Conservation (phyloP, 1,284 basidiomycete genomes). For the Xerocomus amazonicus region DNA sequence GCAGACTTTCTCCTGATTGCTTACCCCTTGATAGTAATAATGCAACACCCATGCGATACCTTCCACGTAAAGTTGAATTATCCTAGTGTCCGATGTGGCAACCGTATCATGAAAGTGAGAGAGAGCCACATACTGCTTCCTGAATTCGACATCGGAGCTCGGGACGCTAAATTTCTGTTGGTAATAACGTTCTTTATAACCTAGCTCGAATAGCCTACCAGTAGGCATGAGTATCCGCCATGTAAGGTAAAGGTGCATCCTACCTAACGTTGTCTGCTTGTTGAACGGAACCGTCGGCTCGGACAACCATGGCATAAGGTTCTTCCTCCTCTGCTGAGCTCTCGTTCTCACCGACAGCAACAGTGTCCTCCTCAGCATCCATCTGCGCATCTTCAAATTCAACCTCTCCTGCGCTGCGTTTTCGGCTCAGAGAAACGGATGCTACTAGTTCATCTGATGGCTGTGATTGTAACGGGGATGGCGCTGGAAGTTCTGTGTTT, state of each 20-base stretch:
- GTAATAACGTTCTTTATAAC: slow-evolving; percentile 96
- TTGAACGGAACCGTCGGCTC: slow-evolving; percentile 83
- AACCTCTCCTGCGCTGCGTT: slow-evolving; percentile 68
- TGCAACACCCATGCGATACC: slow-evolving; percentile 95
- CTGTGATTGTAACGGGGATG: slow-evolving; percentile 14
- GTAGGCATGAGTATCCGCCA: slow-evolving; percentile 14
- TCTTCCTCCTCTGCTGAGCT: slow-evolving; percentile 44
- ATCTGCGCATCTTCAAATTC: slow-evolving; percentile 53
- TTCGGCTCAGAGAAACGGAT: slow-evolving; percentile 43
- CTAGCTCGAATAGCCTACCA: slow-evolving; percentile 85
- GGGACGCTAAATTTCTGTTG: slow-evolving; percentile 88
- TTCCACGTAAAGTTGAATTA: slow-evolving; percentile 87
- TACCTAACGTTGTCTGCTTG: slow-evolving; percentile 93
- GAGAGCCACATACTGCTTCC: slow-evolving; percentile 56
- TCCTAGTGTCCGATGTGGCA: slow-evolving; percentile 42
- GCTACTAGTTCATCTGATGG: slow-evolving; percentile 22
- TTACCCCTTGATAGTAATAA: slow-evolving; percentile 96
- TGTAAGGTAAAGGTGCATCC: slow-evolving; percentile 31
- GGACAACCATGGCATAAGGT: slow-evolving; percentile 65
- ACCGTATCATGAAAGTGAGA: background rate
- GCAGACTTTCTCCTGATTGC: slow-evolving; percentile 1
- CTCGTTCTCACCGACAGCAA: slow-evolving; percentile 49
- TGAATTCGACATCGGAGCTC: slow-evolving; percentile 68
- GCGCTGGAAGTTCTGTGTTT: slow-evolving; percentile 19
- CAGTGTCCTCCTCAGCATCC: slow-evolving; percentile 34